Evolutionary conservation across 495 filamentous ascomycete species (phyloP).

Genomic region (Articulospora tetracladia): DNA sequence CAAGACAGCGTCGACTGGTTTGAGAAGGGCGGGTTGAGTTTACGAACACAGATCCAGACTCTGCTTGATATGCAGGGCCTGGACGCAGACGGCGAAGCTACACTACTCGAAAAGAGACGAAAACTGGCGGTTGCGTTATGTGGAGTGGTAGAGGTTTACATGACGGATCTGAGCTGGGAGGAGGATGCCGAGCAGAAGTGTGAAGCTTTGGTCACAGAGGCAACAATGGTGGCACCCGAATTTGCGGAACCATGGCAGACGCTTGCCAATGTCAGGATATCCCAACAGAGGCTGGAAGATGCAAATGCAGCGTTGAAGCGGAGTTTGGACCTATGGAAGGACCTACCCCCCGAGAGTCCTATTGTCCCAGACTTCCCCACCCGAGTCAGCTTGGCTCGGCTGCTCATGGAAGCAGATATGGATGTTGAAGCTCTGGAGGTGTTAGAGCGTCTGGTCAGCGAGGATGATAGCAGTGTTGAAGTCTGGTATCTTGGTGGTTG

Average conservation of each 20-base stretch:
- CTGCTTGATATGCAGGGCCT: conserved; percentile 35
- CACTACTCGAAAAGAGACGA: conserved; percentile 63
- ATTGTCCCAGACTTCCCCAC: conserved; percentile 76
- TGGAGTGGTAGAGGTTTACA: conserved; percentile 89
- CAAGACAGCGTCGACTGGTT: conserved; percentile 82
- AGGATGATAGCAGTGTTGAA: conserved; percentile 92
- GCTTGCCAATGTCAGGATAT: conserved; percentile 87
- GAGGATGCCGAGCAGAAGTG: conserved; percentile 81
- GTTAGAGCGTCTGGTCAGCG: conserved; percentile 73
- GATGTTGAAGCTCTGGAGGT: conserved; percentile 81
- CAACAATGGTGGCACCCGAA: conserved; percentile 68
- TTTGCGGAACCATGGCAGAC: conserved; percentile 87
- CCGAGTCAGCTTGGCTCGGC: conserved; percentile 73
- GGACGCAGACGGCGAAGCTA: conserved; percentile 33
- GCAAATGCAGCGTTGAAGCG: conserved; percentile 71
- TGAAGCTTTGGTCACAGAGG: conserved; percentile 82
- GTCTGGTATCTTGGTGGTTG: conserved; percentile 97
- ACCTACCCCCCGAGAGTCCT: conserved; percentile 54
- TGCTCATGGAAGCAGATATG: conserved; percentile 88
- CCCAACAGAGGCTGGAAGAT: conserved; percentile 72
- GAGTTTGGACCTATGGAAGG: conserved; percentile 76
- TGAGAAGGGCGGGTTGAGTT: conserved; percentile 68
- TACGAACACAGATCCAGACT: conserved; percentile 61
- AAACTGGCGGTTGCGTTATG: conserved; percentile 86
- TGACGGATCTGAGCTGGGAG: conserved; percentile 95